Evolutionary conservation across 2,329 filamentous ascomycete genomes (phyloP), one percentile per base, ranked within the genome.

Genomic region (Paraconiothyrium sp.): DNA sequence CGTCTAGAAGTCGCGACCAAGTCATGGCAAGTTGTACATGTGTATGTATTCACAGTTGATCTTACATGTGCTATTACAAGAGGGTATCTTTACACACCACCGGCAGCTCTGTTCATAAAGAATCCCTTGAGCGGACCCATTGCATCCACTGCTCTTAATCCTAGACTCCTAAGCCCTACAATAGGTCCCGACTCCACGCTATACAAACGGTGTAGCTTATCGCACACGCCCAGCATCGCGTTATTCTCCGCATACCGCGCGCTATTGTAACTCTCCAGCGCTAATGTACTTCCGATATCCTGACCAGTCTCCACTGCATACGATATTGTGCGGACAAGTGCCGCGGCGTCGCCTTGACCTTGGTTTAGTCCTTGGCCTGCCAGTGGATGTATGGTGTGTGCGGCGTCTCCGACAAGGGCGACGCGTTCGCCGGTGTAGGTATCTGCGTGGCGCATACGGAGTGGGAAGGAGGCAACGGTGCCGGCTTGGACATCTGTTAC

Each of bases 331-430:
- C 85, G 85, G 7, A 89, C 88, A 0, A 99, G 86, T 57, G 91
- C 90, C 71, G 92, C 89, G 0, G 95, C 91, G 75, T 99, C 95
- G 20, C 89, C 93, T 65, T 98, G 90, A 1, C 95, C 95, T 71
- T 96, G 91, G 75, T 99, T 99, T 14, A 99, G 84, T 1, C 95
- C 95, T 79, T 98, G 95, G 0, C 95, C 95, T 1, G 93, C 95
- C 4, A 99, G 89, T 0, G 95, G 95, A 77, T 99, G 95, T 67
- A 97, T 89, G 1, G 94, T 97, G 77, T 99, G 95, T 8, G 95
- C 95, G 1, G 95, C 95, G 68, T 99, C 95, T 63, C 95, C 95
- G 39, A 99, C 88, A 1, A 99, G 86, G 0, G 94, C 95, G 9
- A 97, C 84, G n/a, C 95, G 90, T 72, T 97, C 93, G 43, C 89